Evolutionary conservation across 345 rosid species (phyloP).

Genomic region (Heritiera littoralis): DNA sequence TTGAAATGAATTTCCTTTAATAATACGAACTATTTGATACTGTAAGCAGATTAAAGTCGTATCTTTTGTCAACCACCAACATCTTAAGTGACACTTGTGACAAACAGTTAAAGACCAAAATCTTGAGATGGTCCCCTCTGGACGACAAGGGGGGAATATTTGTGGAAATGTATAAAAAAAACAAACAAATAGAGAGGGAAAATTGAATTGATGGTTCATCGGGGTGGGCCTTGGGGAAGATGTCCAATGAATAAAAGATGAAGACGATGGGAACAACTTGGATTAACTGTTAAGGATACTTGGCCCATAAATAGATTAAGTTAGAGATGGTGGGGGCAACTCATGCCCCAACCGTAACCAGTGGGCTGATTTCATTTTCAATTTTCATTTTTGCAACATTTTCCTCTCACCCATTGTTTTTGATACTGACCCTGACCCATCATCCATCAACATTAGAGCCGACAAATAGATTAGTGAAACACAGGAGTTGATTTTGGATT

Average conservation of each 20-base stretch:
- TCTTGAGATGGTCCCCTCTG: slow-evolving; percentile 16
- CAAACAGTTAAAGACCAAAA: slow-evolving; percentile 10
- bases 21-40: too few relatives aligned
- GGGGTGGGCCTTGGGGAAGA: slow-evolving; percentile 13
- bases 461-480: background rate
- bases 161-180: slow-evolving; percentile 12
- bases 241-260: slow-evolving; percentile 1
- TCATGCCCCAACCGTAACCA: slow-evolving; percentile 43
- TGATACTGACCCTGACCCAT: slow-evolving; percentile 19
- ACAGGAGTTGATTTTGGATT: too few relatives aligned
- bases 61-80: slow-evolving; percentile 21
- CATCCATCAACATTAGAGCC: slow-evolving; percentile 16
- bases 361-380: slow-evolving; percentile 28
- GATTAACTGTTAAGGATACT: slow-evolving; percentile 18
- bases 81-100: slow-evolving; percentile 20
- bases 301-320: slow-evolving; percentile 16
- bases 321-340: slow-evolving; percentile 34
- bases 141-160: slow-evolving; percentile 26
- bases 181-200: slow-evolving; percentile 23
- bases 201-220: slow-evolving; percentile 17
- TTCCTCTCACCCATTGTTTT: slow-evolving; percentile 15
- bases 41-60: background rate
- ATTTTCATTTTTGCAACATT: background rate
- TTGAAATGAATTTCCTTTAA: background rate
- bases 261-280: slow-evolving; percentile 22